Evolutionary conservation across 176 grass and related monocot species (phyloP).

Genomic region (Rhynchospora pubera): DNA sequence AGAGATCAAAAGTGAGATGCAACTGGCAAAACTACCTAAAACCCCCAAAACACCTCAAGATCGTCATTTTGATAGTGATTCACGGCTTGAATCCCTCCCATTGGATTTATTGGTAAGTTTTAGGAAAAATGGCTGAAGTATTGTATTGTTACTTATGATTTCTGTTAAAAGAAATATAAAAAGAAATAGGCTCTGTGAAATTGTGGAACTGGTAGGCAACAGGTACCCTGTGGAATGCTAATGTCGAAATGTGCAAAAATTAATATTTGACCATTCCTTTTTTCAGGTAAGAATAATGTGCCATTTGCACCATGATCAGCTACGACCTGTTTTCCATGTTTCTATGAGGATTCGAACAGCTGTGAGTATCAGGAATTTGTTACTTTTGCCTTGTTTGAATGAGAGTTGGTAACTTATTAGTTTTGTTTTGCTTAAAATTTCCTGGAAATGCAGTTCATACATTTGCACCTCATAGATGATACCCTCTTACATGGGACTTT

Average conservation of each 20-base stretch:
- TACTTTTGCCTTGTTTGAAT: neutral
- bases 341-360: constrained; percentile 51
- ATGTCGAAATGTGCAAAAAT: neutral
- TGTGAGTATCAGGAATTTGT: constrained; percentile 37
- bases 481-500: neutral
- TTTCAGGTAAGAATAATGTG: constrained; percentile 72
- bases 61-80: constrained; percentile 38
- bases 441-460: neutral
- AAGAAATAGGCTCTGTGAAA: neutral
- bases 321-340: constrained; percentile 73
- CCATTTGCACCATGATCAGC: constrained; percentile 74
- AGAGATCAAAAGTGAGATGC: constrained; percentile 27
- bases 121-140: neutral
- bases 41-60: constrained; percentile 49
- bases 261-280: constrained; percentile 6
- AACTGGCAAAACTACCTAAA: constrained; percentile 34
- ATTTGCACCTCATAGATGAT: constrained; percentile 17
- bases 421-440: neutral
- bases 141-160: constrained; percentile 3
- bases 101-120: constrained; percentile 70
- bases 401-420: neutral
- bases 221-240: neutral
- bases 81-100: constrained; percentile 80
- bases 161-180: neutral
- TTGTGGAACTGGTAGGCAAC: neutral